Evolutionary conservation across 805 yeast species (phyloP).

Genomic region (Saccharomycopsis sp.): DNA sequence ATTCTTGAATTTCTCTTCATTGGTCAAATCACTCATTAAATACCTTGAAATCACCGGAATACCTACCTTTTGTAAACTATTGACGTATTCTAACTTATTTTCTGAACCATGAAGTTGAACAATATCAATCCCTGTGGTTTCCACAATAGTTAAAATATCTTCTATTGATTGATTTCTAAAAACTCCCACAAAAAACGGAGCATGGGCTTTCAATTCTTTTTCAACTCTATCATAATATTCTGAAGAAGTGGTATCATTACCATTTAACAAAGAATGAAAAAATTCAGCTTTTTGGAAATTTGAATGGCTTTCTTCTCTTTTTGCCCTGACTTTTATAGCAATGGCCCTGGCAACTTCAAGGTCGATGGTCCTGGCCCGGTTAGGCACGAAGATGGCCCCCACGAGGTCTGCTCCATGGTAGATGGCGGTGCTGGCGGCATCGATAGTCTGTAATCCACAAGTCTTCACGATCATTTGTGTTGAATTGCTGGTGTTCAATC

Average conservation of each 20-base stretch:
- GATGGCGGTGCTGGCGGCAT: conserved; percentile 65
- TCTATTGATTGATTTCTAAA: conserved; percentile 67
- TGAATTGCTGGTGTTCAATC: no score
- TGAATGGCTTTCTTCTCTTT: conserved; percentile 16
- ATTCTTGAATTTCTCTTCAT: conserved; percentile 21
- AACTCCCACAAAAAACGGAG: conserved; percentile 81
- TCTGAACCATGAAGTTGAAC: conserved; percentile 86
- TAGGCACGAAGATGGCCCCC: conserved; percentile 85
- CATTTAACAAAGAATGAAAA: neutral
- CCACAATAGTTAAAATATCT: conserved; percentile 24
- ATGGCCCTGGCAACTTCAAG: conserved; percentile 36
- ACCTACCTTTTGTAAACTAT: conserved; percentile 22
- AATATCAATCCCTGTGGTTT: conserved; percentile 49
- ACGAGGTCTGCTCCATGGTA: conserved; percentile 62
- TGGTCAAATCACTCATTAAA: conserved; percentile 43
- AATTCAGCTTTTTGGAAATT: conserved; percentile 10
- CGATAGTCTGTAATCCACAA: conserved; percentile 66
- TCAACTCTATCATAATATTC: conserved; percentile 27
- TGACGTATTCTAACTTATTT: conserved; percentile 34
- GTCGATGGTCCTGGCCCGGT: conserved; percentile 59
- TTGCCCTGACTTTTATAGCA: conserved; percentile 25
- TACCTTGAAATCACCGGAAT: conserved; percentile 65
- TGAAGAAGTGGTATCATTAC: conserved; percentile 15
- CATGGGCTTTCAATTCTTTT: conserved; percentile 25
- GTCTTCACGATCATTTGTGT: conserved; percentile 58